A percentile compares a stretch with the other conserved stretches of the same genome.
Conservation (phyloP, 768 basidiomycete species). For the Tricholoma sp. region DNA sequence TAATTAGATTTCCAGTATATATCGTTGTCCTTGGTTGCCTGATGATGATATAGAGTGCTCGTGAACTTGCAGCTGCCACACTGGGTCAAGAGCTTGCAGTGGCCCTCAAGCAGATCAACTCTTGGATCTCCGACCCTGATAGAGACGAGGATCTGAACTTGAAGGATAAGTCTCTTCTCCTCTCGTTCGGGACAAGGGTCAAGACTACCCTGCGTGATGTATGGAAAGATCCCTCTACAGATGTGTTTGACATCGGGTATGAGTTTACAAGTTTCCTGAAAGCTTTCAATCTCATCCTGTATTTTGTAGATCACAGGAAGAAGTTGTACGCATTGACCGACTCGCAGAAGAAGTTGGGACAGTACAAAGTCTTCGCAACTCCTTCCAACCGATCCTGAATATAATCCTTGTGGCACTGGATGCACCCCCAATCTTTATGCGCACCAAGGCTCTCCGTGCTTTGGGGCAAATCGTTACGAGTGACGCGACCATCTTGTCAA, state of each 20-base stretch:
- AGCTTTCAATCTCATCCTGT: neutral
- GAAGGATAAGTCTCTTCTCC: slow-evolving; percentile 36
- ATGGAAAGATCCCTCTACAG: slow-evolving; percentile 64
- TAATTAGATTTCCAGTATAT: slow-evolving; percentile 27
- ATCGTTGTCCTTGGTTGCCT: slow-evolving; percentile 2
- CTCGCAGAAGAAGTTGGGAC: slow-evolving; percentile 74
- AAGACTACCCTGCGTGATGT: slow-evolving; percentile 63
- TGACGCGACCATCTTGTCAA: slow-evolving; percentile 76
- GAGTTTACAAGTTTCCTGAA: slow-evolving; percentile 13
- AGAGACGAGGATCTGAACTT: slow-evolving; percentile 39
- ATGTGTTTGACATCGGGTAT: slow-evolving; percentile 83
- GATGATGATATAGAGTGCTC: slow-evolving; percentile 55
- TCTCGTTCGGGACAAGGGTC: slow-evolving; percentile 49
- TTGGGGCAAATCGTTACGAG: slow-evolving; percentile 86
- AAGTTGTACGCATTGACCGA: slow-evolving; percentile 60
- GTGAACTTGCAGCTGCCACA: slow-evolving; percentile 72
- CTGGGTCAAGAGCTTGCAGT: slow-evolving; percentile 82
- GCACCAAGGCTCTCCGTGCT: slow-evolving; percentile 90
- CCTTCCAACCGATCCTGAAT: slow-evolving; percentile 80
- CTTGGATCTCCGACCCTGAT: slow-evolving; percentile 42
- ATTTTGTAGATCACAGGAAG: slow-evolving; percentile 58
- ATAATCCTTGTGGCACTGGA: slow-evolving; percentile 78
- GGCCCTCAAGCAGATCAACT: slow-evolving; percentile 55
- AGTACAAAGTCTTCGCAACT: slow-evolving; percentile 68
- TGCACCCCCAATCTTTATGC: slow-evolving; percentile 83